Conservation (phyloP, 1,284 basidiomycete genomes). For the Pseudozyma sp. region DNA sequence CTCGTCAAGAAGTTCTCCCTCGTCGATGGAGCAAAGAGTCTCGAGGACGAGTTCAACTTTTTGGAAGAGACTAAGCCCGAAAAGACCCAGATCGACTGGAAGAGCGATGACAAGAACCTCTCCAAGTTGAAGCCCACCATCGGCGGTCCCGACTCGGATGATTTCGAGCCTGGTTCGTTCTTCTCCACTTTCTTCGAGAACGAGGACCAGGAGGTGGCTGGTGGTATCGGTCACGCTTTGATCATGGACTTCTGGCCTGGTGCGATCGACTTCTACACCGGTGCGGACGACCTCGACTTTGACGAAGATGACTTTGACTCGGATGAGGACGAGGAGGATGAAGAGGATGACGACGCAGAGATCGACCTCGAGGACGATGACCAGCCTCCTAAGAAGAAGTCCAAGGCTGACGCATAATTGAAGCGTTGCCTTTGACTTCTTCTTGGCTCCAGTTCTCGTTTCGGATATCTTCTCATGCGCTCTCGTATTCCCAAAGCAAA, state of each 20-base stretch:
- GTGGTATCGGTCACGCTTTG: conserved; percentile 60
- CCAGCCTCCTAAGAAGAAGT: conserved; percentile 61
- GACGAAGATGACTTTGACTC: conserved; percentile 58
- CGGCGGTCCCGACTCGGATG: conserved; percentile 49
- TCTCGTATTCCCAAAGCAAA: not conserved
- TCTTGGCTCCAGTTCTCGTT: not conserved
- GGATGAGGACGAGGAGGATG: conserved; percentile 62
- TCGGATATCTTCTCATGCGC: not conserved
- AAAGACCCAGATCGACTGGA: conserved; percentile 79
- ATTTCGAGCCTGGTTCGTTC: conserved; percentile 82
- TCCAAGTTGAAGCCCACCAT: conserved; percentile 81
- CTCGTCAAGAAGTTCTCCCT: conserved; percentile 63
- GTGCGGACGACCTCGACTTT: conserved; percentile 55
- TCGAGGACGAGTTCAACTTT: conserved; percentile 64
- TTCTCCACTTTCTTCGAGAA: conserved; percentile 84
- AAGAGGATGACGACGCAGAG: conserved; percentile 63
- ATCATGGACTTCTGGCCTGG: conserved; percentile 65
- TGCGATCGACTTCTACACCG: conserved; percentile 64
- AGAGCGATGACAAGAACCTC: conserved; percentile 79
- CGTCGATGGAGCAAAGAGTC: conserved; percentile 50
- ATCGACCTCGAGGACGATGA: conserved; percentile 65
- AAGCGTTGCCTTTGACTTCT: not conserved
- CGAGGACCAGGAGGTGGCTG: conserved; percentile 54
- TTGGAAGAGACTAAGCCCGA: conserved; percentile 60
- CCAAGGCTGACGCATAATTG: conserved; percentile 47